Percentiles rank a stretch among this genome's conserved stretches.
These are phyloP conservation scores for Stygiomarasmius scandens DNA, from an alignment of 1,284 basidiomycete genomes.

Conservation along the genomic window DNA sequence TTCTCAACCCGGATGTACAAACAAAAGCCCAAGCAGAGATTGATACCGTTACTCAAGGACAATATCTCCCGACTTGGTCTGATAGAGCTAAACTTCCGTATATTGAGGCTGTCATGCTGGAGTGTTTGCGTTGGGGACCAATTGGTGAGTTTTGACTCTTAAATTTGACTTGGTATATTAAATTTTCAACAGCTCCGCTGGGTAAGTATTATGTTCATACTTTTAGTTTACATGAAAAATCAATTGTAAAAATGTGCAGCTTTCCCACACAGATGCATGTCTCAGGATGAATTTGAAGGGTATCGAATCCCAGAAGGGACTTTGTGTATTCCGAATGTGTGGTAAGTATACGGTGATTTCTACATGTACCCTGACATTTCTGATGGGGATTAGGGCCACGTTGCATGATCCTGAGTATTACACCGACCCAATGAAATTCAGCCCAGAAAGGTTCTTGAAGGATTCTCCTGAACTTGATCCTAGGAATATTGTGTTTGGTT, in stretches of 20 bases:
- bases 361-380: too few relatives aligned
- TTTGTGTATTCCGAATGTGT: neutral
- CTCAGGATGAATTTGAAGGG: neutral
- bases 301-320: neutral
- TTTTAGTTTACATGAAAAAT: neutral
- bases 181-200: neutral
- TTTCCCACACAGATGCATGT: neutral
- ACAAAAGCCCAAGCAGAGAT: neutral
- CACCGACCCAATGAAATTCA: conserved; percentile 2
- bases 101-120: neutral
- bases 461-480: neutral
- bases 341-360: neutral
- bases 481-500: conserved; percentile 5
- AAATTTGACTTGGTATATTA: neutral
- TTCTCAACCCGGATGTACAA: neutral
- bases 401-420: conserved; percentile 5
- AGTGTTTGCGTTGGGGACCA: neutral
- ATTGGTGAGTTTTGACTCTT: neutral
- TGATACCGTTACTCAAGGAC: neutral
- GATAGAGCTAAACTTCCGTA: neutral
- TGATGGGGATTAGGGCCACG: conserved; percentile 1
- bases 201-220: neutral
- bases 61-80: neutral
- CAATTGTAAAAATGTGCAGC: neutral
- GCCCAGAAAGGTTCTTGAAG: conserved; percentile 4